Evolutionary conservation across 345 rosid genomes (phyloP).

Genomic region (Triadica sebifera): DNA sequence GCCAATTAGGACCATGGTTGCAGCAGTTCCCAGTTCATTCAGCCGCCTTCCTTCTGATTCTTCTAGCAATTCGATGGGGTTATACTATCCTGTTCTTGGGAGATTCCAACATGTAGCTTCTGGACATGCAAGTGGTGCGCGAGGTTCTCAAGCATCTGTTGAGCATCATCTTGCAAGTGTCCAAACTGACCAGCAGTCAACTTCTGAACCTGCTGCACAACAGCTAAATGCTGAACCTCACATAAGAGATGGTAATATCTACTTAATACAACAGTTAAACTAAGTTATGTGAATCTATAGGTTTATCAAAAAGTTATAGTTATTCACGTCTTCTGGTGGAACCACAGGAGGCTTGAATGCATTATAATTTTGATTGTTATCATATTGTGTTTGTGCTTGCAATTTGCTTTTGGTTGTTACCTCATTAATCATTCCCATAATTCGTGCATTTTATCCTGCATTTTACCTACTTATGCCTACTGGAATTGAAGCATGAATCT

Average conservation of each 20-base stretch:
- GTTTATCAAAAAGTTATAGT: constrained; percentile 1
- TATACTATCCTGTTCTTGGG: constrained; percentile 51
- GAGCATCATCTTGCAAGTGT: constrained; percentile 33
- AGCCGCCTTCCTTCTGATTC: constrained; percentile 55
- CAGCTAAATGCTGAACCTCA: constrained; percentile 32
- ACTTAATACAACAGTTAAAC: background rate
- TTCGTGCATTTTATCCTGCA: background rate
- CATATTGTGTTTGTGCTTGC: background rate
- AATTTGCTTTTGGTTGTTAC: background rate
- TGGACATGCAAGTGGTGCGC: constrained; percentile 37
- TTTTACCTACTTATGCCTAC: background rate
- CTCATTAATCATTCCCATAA: background rate
- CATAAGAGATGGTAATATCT: constrained; percentile 47
- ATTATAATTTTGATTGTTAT: background rate
- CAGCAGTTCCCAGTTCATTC: constrained; percentile 53
- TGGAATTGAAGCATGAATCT: background rate
- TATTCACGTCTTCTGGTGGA: background rate
- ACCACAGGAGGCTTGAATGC: constrained; percentile 4
- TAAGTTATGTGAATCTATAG: constrained; percentile 6
- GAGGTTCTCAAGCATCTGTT: constrained; percentile 36
- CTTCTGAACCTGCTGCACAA: constrained; percentile 34
- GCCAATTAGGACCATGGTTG: constrained; percentile 65
- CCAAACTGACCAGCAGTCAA: constrained; percentile 40
- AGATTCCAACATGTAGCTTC: constrained; percentile 48
- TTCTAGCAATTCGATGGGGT: constrained; percentile 41